Evolutionary conservation across 768 basidiomycete genomes (phyloP), one percentile per base, ranked within the genome.

Genomic region (Hygrocybe punicea): DNA sequence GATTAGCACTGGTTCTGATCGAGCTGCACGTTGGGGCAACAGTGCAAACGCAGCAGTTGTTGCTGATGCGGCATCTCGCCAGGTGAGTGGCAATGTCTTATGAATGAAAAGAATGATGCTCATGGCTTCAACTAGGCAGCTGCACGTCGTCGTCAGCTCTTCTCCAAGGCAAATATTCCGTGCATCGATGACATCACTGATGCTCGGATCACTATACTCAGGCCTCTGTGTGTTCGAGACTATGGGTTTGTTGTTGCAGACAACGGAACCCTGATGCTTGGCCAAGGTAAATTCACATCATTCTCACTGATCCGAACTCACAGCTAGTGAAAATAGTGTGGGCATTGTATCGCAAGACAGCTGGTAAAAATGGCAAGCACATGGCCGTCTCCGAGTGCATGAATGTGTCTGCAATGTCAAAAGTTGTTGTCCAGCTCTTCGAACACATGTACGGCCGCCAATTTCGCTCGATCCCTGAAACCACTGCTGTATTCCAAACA

Each of bases 281-380:
- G 37, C 4, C 5, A 52, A 60, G 57, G 59, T 62, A 9, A n/a
- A 8, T 50, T 8, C 29, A 29, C 29, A 29, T 29, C 29, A 29
- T 29, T 29, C 29, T 29, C 29, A 29, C 29, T 8, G 8, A 29
- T 8, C 29, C 29, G 29, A 29, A 29, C 29, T 29, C 29, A 29
- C 29, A 29, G 29, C 29, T 29, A 29, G 29, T 29, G 29, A 29
- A 29, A 29, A 29, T 34, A 59, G 54, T 62, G 24, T 19, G 58
- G 16, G 46, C 53, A 19, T 36, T 65, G 44, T 57, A 63, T 39
- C 33, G 56, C 7, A 59, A 58, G 36, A 34, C 52, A 16, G 58
- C 61, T 7, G 67, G 67, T 14, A 64, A 63, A 39, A 54, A 58
- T 42, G 66, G 60, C 6, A 58, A 61, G 25, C 67, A 68, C 34